Base-by-base conservation (phyloP, 208 protist genomes). In the Histomonas meleagridis region DNA sequence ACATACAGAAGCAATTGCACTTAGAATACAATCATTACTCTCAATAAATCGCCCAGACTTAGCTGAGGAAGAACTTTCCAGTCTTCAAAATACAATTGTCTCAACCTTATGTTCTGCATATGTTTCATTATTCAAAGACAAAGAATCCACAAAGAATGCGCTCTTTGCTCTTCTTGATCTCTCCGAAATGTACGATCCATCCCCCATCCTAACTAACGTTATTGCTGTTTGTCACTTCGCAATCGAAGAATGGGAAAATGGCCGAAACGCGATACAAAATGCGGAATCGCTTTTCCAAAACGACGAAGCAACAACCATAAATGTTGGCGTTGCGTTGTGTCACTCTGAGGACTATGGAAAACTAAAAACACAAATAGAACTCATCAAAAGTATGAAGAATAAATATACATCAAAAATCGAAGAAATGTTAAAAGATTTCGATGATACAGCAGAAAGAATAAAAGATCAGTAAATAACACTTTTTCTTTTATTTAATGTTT, bases 381-480 rank as follows among this genome's bases (percentile, higher is more conserved):
- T 81, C 3, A 23, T 81, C 51, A 48, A 23, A 18, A 81, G 70
- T 28, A 18, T 81, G 1, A 81, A 81, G n/a, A 81, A 81, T 51
- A 3, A 1, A 28, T 81, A 81, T 28, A 51, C 70, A 51, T 32
- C 9, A 16, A n/a, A 0, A 2, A 51, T 81, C 40, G n/a, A 81
- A 0, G 70, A 81, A 32, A 81, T 81, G 70, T 23, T 81, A 2
- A 81, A 81, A 51, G 70, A 81, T 28, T 81, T 81, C 21, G 70
- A 81, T 81, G 40, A 81, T 38, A 81, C 70, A 51, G 70, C 43
- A 51, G 32, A 35, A 81, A 18, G 70, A 38, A 14, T 81, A 1
- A 16, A 81, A 81, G 60, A 57, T 57, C 18, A 57, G n/a, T n/a
- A n/a, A n/a, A n/a, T n/a, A n/a, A n/a, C n/a, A n/a, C n/a, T n/a